Conservation (phyloP, 257 asterid species). For the Ehretia macrophylla region DNA sequence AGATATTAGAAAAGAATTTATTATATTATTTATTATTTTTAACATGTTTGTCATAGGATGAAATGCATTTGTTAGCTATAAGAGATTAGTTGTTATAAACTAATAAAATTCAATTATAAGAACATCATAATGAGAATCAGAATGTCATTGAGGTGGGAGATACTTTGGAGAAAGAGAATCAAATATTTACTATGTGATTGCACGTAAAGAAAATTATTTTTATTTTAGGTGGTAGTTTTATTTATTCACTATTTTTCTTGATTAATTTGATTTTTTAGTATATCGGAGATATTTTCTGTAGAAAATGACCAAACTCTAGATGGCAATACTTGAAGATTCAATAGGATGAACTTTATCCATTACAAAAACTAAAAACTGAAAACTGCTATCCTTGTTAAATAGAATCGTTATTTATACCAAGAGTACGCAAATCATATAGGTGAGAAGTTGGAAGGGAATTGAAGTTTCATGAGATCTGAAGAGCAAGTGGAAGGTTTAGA, state of each 20-base stretch:
- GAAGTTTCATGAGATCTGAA: neutral
- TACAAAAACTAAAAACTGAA: constrained; percentile 48
- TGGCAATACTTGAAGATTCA: constrained; percentile 82
- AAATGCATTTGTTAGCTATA: too few relatives aligned
- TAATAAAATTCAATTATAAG: too few relatives aligned
- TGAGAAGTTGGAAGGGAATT: constrained; percentile 26
- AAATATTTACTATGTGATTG: neutral
- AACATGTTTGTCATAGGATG: too few relatives aligned
- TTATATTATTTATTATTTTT: too few relatives aligned
- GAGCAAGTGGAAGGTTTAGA: constrained; percentile 1
- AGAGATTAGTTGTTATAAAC: too few relatives aligned
- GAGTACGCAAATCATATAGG: constrained; percentile 29
- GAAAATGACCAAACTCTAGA: constrained; percentile 49
- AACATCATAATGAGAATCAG: neutral
- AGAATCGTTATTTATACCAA: constrained; percentile 49
- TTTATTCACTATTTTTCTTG: neutral
- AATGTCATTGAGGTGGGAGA: constrained; percentile 1
- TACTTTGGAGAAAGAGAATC: neutral
- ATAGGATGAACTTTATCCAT: constrained; percentile 74
- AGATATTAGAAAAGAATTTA: too few relatives aligned
- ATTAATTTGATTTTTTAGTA: constrained; percentile 59
- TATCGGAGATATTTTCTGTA: constrained; percentile 56
- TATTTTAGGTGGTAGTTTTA: neutral
- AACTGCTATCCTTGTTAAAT: constrained; percentile 87
- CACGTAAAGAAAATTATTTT: too few relatives aligned